Base-by-base conservation (phyloP, 2,329 filamentous ascomycete species). In the Paraconiothyrium sp. region DNA sequence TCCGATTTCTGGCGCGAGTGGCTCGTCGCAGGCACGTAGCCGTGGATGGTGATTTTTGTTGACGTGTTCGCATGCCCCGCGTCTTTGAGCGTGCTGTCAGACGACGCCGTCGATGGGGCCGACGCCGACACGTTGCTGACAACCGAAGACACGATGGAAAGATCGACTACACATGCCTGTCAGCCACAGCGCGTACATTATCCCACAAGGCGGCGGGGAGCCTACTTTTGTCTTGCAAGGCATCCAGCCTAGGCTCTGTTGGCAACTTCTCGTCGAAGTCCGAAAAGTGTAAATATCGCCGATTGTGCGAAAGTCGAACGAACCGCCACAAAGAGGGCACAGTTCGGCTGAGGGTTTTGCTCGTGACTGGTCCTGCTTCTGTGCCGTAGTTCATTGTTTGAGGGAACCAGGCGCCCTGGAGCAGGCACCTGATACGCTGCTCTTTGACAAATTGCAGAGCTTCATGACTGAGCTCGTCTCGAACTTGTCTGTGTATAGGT, bases 391-490 rank as follows among this genome's bases (percentile, higher is more conserved):
- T 85, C 80, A 76, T 82, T 77, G 81, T 77, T 50, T 81, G 80
- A 3, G 87, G 84, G 68, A 98, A 99, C 95, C 95, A 99, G 10
- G 91, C 89, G 7, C 95, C 95, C 68, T 92, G 87, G 4, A 98
- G 85, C 43, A 99, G 83, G 75, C 94, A 97, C 57, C 95, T 87
- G 63, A 98, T 92, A 41, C 95, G 89, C 78, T 99, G 95, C 80
- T 99, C 95, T 79, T 97, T 97, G 79, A 98, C 92, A 74, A 99
- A 99, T 72, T 97, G 92, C 57, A 97, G 82, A 11, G 94, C 93
- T 78, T 99, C 95, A 71, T 94, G 89, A 69, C 92, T 91, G 48
- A 98, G 85, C 77, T 97, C 93, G 58, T 97, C 93, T 37, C 93
- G 90, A n/a, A 97, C 92, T 79, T 95, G 92, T 66, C 81, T 83